Conservation (phyloP, 2,329 filamentous ascomycete genomes). For the Scedosporium minutisporum region DNA sequence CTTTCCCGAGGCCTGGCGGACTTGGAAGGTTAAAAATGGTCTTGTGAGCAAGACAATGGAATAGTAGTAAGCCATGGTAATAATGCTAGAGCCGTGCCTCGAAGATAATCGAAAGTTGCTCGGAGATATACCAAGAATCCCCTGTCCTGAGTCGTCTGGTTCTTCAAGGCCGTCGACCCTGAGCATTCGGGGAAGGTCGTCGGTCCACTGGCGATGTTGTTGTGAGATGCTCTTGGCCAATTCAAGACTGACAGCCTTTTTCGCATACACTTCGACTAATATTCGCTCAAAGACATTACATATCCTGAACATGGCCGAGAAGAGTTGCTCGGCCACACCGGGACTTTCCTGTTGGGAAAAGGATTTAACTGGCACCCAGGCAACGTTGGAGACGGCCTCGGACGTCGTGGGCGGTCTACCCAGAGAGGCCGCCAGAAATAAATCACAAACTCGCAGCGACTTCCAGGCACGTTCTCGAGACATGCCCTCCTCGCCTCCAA, state of each 20-base stretch:
- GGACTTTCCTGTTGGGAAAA: not conserved
- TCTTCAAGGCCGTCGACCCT: conserved; percentile 1
- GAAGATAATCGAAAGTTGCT: no score
- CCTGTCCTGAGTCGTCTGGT: no score
- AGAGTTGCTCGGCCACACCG: not conserved
- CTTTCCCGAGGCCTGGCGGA: not conserved
- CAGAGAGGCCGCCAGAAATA: conserved; percentile 5
- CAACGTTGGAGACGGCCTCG: conserved; percentile 2
- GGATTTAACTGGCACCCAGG: not conserved
- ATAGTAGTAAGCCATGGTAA: conserved; percentile 6
- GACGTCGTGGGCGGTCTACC: conserved; percentile 6
- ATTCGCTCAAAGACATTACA: conserved; percentile 6
- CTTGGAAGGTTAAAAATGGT: conserved; percentile 2
- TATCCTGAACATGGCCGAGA: conserved; percentile 6
- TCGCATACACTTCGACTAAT: conserved; percentile 4
- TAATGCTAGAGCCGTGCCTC: conserved; percentile 1
- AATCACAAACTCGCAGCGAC: conserved; percentile 5
- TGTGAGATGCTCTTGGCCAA: conserved; percentile 4
- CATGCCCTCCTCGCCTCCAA: conserved; percentile 1
- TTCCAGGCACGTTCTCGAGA: conserved; percentile 6
- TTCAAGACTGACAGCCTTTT: conserved; percentile 1
- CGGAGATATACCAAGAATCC: no score
- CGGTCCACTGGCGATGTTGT: conserved; percentile 5
- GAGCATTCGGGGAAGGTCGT: not conserved
- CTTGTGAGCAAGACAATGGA: conserved; percentile 5